Evolutionary conservation across 345 rosid species (phyloP).

Genomic region (Nasturtium officinale): DNA sequence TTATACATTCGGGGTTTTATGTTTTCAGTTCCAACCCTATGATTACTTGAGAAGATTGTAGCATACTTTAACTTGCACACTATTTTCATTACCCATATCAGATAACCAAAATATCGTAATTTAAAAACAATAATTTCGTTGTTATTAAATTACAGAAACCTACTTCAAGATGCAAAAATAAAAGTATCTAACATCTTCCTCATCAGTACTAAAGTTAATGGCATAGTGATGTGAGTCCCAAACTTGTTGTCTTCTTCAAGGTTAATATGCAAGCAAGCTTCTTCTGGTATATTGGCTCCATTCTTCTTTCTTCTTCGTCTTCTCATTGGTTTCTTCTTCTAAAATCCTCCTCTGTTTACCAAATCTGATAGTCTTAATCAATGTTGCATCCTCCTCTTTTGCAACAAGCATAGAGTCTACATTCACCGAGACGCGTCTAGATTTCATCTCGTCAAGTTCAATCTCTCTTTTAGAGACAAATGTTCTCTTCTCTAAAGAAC

Average conservation of each 20-base stretch:
- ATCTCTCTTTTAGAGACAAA: slow-evolving; percentile 77
- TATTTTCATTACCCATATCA: background rate
- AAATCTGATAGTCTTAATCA: slow-evolving; percentile 13
- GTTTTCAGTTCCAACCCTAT: background rate
- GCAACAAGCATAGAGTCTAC: slow-evolving; percentile 6
- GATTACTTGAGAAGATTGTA: slow-evolving; percentile 14
- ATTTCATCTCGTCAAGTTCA: slow-evolving; percentile 80
- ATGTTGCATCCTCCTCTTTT: slow-evolving; percentile 1
- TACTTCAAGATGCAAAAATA: slow-evolving; percentile 7
- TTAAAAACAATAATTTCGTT: background rate
- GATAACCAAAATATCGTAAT: slow-evolving; percentile 16
- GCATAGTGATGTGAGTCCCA: slow-evolving; percentile 10
- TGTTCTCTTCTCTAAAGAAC: slow-evolving; percentile 67
- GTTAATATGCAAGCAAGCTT: background rate
- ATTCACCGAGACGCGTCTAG: slow-evolving; percentile 14
- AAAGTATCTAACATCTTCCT: slow-evolving; percentile 17
- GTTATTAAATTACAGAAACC: background rate
- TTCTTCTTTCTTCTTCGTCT: background rate
- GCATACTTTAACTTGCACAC: background rate
- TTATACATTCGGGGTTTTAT: slow-evolving; percentile 9
- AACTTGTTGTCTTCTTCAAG: slow-evolving; percentile 14
- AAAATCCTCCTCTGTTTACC: slow-evolving; percentile 2
- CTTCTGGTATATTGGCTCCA: background rate
- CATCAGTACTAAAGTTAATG: slow-evolving; percentile 11
- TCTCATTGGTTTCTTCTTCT: background rate